phyloP scores from a whole-genome alignment of 1,139 yeast species.

The Candida dubliniensis region DNA sequence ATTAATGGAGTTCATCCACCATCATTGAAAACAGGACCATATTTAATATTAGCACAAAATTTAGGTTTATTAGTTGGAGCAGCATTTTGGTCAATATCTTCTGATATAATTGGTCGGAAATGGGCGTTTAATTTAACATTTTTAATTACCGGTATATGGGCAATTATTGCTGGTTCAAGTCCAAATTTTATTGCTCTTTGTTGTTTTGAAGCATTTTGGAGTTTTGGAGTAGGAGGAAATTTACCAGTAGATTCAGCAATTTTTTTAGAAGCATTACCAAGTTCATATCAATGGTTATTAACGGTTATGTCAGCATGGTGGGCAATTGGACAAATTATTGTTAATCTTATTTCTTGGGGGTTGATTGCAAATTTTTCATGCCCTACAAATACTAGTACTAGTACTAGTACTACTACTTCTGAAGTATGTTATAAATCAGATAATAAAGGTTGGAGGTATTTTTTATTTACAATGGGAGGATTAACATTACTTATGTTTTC shows the following conservation, averaged over 20 bases:
- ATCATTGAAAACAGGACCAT: constrained; percentile 30
- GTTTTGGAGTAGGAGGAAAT: constrained; percentile 49
- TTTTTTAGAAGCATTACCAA: constrained; percentile 44
- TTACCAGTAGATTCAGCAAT: constrained; percentile 47
- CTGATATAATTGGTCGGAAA: constrained; percentile 43
- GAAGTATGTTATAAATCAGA: constrained; percentile 30
- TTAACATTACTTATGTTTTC: constrained; percentile 38
- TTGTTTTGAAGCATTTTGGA: constrained; percentile 40
- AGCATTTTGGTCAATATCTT: constrained; percentile 40
- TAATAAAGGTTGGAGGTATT: constrained; percentile 47
- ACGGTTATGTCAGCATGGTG: constrained; percentile 48
- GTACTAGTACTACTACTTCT: constrained; percentile 16
- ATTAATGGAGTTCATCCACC: constrained; percentile 42
- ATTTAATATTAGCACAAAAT: constrained; percentile 42
- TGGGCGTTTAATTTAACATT: constrained; percentile 48
- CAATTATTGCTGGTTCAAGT: constrained; percentile 37
- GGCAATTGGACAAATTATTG: constrained; percentile 43
- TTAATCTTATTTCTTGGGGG: constrained; percentile 43
- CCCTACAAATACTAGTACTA: too few relatives aligned
- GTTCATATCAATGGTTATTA: constrained; percentile 38
- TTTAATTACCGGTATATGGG: constrained; percentile 40
- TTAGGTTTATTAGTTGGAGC: constrained; percentile 46
- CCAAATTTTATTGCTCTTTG: constrained; percentile 45
- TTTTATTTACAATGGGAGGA: constrained; percentile 42
- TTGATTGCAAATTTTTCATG: constrained; percentile 42